A percentile compares a stretch with the other conserved stretches of the same genome.
Conservation (phyloP, 192 early-diverging fungal genomes). For the Borealophlyctis nickersoniae region DNA sequence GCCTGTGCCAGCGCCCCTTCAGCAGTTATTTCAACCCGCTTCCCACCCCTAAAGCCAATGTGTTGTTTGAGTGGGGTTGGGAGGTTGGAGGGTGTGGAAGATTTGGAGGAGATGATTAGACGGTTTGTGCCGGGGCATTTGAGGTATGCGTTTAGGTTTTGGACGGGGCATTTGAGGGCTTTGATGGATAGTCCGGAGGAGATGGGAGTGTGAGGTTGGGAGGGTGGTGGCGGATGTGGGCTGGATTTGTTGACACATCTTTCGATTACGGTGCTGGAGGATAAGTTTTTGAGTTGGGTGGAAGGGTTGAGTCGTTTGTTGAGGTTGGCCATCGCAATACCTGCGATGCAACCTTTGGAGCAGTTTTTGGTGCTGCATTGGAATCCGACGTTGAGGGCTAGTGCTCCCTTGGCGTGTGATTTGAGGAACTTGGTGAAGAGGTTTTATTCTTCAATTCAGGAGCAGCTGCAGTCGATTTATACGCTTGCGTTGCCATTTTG, state of each 20-base stretch:
- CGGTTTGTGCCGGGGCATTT: slow-evolving; percentile 1
- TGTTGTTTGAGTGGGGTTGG: neutral
- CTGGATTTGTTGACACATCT: neutral
- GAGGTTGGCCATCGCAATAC: neutral
- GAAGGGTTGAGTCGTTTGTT: neutral
- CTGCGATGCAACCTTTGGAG: neutral
- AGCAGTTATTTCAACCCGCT: no score
- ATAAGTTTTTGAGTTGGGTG: slow-evolving; percentile 1
- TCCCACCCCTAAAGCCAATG: no score
- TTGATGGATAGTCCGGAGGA: slow-evolving; percentile 2
- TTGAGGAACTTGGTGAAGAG: neutral
- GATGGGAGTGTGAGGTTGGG: neutral
- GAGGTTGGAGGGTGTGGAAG: neutral
- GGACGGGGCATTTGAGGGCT: slow-evolving; percentile 1
- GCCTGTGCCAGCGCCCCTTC: no score
- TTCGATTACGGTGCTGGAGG: neutral
- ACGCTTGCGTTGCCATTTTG: neutral
- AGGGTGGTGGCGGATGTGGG: neutral
- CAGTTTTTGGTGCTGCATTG: neutral
- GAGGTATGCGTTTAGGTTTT: neutral
- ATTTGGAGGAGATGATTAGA: neutral
- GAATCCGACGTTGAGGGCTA: slow-evolving; percentile 3
- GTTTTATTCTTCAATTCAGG: neutral
- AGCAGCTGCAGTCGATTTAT: neutral
- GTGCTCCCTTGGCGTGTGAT: neutral